A percentile compares a stretch with the other conserved stretches of the same genome.
Conservation (phyloP, 352 stramenopile genomes). For the Pythium brassicae region DNA sequence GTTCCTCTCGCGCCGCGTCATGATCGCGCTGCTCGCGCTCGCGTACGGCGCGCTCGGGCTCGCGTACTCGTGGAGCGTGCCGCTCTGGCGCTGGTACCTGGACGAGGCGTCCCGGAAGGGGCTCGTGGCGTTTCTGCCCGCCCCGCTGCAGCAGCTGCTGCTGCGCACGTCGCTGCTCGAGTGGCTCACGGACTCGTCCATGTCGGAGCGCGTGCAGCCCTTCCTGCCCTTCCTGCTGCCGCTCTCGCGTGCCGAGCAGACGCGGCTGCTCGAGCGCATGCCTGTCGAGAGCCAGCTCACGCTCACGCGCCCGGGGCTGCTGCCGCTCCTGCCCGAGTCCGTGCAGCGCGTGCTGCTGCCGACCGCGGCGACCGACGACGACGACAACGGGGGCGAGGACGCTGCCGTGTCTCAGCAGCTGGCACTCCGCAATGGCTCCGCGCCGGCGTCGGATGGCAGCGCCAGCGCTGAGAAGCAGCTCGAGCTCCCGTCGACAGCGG, state of each 20-base stretch:
- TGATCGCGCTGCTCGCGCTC: constrained; percentile 62
- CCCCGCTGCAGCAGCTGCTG: constrained; percentile 52
- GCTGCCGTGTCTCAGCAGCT: constrained; percentile 1
- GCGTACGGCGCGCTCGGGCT: constrained; percentile 58
- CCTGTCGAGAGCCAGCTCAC: constrained; percentile 61
- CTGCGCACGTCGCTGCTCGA: constrained; percentile 74
- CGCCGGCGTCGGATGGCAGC: background rate
- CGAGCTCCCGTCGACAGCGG: constrained; percentile 19
- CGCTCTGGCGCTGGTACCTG: constrained; percentile 75
- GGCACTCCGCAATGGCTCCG: constrained; percentile 2
- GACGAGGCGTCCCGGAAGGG: constrained; percentile 49
- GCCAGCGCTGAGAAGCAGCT: constrained; percentile 17
- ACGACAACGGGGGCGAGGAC: background rate
- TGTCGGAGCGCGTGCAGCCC: constrained; percentile 62
- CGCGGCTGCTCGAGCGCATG: constrained; percentile 62
- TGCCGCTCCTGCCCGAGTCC: constrained; percentile 51
- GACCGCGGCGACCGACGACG: constrained; percentile 11
- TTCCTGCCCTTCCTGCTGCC: constrained; percentile 79
- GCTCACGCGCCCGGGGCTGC: constrained; percentile 65
- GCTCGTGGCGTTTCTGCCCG: constrained; percentile 55
- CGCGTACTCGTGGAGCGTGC: constrained; percentile 77
- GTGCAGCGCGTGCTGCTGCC: constrained; percentile 61
- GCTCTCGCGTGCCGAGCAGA: constrained; percentile 62
- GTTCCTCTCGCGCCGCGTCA: constrained; percentile 69
- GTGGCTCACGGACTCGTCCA: constrained; percentile 75